A percentile compares a stretch with the other conserved stretches of the same genome.
Evolutionary conservation across 352 stramenopile species (phyloP).

Genomic region (Lagenidium giganteum): DNA sequence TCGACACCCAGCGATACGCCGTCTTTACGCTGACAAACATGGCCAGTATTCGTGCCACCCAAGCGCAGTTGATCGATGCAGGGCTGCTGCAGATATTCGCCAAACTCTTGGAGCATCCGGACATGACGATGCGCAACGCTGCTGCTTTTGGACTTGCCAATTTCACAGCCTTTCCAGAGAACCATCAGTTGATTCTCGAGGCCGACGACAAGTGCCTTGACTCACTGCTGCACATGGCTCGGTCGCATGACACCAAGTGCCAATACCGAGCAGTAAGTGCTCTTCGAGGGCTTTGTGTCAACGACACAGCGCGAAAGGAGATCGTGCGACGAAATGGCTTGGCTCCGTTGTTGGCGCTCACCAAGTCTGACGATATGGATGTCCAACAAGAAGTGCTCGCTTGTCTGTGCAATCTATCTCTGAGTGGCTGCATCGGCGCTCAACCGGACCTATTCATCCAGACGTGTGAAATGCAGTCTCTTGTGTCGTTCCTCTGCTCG

Average conservation of each 20-base stretch:
- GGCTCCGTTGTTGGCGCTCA: constrained; percentile 85
- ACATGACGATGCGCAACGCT: constrained; percentile 84
- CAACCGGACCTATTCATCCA: constrained; percentile 87
- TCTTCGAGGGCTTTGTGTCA: constrained; percentile 90
- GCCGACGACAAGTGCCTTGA: constrained; percentile 38
- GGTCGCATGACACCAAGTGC: constrained; percentile 67
- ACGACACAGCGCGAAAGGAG: constrained; percentile 78
- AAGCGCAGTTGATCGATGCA: constrained; percentile 78
- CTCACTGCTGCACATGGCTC: constrained; percentile 44
- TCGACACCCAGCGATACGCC: constrained; percentile 92
- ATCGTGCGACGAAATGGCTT: constrained; percentile 88
- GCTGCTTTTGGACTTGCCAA: constrained; percentile 92
- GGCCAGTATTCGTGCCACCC: constrained; percentile 76
- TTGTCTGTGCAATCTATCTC: constrained; percentile 95
- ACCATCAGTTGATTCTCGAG: constrained; percentile 84
- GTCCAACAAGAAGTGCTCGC: constrained; percentile 95
- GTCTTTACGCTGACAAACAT: constrained; percentile 94
- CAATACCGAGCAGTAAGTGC: constrained; percentile 89
- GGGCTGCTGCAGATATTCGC: constrained; percentile 68
- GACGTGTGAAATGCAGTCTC: constrained; percentile 84
- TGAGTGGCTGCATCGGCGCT: constrained; percentile 92
- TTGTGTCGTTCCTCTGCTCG: constrained; percentile 95
- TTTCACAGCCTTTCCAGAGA: constrained; percentile 90
- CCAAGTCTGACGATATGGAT: constrained; percentile 91
- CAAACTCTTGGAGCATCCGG: constrained; percentile 65